Conservation (phyloP, 306 rosid species). For the Cucurbita argyrosperma region DNA sequence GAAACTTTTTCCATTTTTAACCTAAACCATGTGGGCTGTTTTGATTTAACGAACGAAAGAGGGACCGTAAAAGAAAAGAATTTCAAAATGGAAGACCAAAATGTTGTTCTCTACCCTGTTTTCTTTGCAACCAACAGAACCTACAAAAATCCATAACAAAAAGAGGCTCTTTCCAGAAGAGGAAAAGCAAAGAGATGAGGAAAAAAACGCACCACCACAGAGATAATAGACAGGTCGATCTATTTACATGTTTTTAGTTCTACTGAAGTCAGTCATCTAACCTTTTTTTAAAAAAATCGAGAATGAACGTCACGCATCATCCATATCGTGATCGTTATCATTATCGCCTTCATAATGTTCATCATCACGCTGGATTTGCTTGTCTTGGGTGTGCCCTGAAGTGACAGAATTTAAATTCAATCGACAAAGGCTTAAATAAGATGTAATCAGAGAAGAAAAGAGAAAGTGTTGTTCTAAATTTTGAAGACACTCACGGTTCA, state of each 20-base stretch:
- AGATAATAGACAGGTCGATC: background rate
- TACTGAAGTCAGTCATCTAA: background rate
- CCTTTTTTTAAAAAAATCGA: background rate
- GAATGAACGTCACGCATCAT: conserved; percentile 25
- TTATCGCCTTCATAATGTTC: conserved; percentile 89
- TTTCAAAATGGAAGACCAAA: too few relatives aligned
- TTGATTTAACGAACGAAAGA: too few relatives aligned
- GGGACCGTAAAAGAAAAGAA: too few relatives aligned
- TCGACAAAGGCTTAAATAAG: background rate
- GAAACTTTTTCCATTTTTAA: too few relatives aligned
- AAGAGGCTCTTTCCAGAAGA: too few relatives aligned
- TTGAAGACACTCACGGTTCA: conserved; percentile 50
- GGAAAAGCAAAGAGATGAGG: too few relatives aligned
- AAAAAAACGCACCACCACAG: background rate
- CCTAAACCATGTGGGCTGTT: too few relatives aligned
- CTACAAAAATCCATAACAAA: too few relatives aligned
- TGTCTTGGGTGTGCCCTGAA: conserved; percentile 85
- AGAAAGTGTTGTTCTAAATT: background rate
- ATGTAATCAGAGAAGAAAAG: background rate
- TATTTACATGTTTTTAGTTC: conserved; percentile 13
- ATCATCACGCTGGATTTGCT: conserved; percentile 79
- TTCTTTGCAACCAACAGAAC: too few relatives aligned
- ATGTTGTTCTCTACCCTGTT: too few relatives aligned
- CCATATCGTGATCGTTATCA: conserved; percentile 76
- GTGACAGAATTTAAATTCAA: conserved; percentile 2